phyloP scores from a whole-genome alignment of 495 filamentous ascomycete genomes.

The Parathielavia hyrcaniae region DNA sequence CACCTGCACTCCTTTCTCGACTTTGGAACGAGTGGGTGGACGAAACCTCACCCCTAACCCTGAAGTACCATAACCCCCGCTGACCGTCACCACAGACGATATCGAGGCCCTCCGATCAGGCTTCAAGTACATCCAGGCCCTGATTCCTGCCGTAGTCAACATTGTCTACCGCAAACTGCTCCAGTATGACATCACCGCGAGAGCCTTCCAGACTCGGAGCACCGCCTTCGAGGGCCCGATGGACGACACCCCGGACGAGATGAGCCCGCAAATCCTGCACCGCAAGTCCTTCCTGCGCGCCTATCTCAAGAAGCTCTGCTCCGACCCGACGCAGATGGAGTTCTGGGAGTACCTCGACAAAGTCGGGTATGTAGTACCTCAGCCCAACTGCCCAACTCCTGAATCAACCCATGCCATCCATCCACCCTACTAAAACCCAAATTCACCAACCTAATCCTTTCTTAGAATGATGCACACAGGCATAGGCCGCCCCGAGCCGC shows the following conservation, averaged over 20 bases:
- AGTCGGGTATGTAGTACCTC: conserved; percentile 50
- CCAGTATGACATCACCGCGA: conserved; percentile 68
- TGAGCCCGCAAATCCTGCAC: conserved; percentile 63
- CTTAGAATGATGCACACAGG: conserved; percentile 59
- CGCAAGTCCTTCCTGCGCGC: conserved; percentile 71
- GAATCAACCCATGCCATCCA: too few relatives aligned
- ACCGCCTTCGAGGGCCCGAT: conserved; percentile 58
- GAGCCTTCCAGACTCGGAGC: conserved; percentile 59
- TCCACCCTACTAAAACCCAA: too few relatives aligned
- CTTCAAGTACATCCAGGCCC: conserved; percentile 64
- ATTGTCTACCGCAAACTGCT: conserved; percentile 75
- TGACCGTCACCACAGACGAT: conserved; percentile 44
- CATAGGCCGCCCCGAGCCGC: conserved; percentile 53
- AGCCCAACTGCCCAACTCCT: too few relatives aligned
- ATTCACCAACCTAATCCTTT: too few relatives aligned
- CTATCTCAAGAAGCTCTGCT: conserved; percentile 63
- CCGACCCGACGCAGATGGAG: conserved; percentile 63
- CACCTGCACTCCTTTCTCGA: conserved; percentile 69
- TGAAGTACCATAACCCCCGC: not conserved
- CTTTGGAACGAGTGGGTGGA: conserved; percentile 56
- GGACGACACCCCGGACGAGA: conserved; percentile 54
- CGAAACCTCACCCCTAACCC: not conserved
- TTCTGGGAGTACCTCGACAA: conserved; percentile 77
- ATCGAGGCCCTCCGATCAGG: conserved; percentile 60
- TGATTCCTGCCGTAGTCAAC: conserved; percentile 66